Evolutionary conservation across 2,329 filamentous ascomycete genomes (phyloP), one percentile per base, ranked within the genome.

Genomic region (Exophiala viscosa): DNA sequence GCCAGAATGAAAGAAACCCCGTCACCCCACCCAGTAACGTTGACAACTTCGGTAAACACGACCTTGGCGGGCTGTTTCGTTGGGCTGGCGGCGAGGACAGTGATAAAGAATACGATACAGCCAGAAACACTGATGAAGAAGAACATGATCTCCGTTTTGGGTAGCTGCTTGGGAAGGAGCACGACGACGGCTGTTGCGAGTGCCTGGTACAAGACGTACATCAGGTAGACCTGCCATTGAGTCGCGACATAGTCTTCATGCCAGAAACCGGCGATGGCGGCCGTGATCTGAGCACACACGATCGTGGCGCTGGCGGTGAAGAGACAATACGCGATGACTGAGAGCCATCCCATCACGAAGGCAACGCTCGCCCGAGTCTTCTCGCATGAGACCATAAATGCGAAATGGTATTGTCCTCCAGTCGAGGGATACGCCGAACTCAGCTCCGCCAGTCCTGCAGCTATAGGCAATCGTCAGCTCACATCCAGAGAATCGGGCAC

Each of bases 21-120:
- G 67, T 87, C 82, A 0, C 84, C 83, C 85, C 84, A 88, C 28
- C 83, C 83, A 8, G 80, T 82, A 35, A 78, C 66, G 60, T 90
- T 90, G 64, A 85, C 78, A 62, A 89, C 88, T 2, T 81, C 68
- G 6, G 48, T 55, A 43, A 60, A 62, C 1, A 62, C 86, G 45
- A 85, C 86, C 7, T 76, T 65, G n/a, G 75, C 85, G 8, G 76
- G 34, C 43, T 63, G 59, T 50, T 60, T 62, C 11, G 56, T 43
- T 8, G 42, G 33, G 28, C 50, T 52, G 15, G 48, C 51, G 1
- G 55, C 58, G 11, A 70, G 58, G 17, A 70, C 45, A 2, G 65
- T 59, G 43, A 68, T 61, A 14, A 68, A 44, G 28, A 62, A 54
- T n/a, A 65, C 62, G 5, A 66, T 28, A 28, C 62, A 64, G 10